Base-by-base conservation (phyloP, 2,329 filamentous ascomycete genomes). In the Trichoderma sp. region DNA sequence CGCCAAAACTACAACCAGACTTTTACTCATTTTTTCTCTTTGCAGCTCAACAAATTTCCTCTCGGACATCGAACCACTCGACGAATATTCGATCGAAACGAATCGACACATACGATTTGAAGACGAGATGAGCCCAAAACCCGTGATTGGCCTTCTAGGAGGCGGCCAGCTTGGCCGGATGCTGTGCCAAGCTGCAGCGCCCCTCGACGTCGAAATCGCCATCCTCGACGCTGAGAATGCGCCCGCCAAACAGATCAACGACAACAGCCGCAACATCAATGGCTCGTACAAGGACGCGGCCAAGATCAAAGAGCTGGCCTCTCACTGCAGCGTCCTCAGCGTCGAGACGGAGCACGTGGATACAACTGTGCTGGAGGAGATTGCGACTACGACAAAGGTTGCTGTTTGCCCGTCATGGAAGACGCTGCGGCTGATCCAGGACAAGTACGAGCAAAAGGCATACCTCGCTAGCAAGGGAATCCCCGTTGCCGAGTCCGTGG, bases 341-440 rank as follows among this genome's bases (percentile, higher is more conserved):
- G 92, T 97, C 16, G 95, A 98, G 81, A 97, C 97, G 72, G 95
- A 98, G 83, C 95, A 97, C 81, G 91, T 97, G 70, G 89, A 97
- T 79, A 96, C 93, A n/a, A 85, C 93, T 65, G 91, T 96, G 29
- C 86, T 97, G 5, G 93, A 97, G 80, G 92, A 96, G 77, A 89
- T 97, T 69, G 88, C 88, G 5, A 87, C 87, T 19, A 83, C 84
- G 65, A 75, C 77, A 59, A 86, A 83, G 75, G 86, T 91, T 53
- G 83, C 89, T 52, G 85, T 93, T 2, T 89, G 97, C 76, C 94
- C 94, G 1, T 92, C 90, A 70, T 97, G 93, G 91, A 88, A 89
- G 81, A 97, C 94, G 2, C 86, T 98, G 66, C 88, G 93, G 35
- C 89, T 91, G 21, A 97, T 98, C 75, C 95, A 97, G 83, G 93